Base-by-base conservation (phyloP, 2,329 filamentous ascomycete species). In the Amesomyces nigricolor region DNA sequence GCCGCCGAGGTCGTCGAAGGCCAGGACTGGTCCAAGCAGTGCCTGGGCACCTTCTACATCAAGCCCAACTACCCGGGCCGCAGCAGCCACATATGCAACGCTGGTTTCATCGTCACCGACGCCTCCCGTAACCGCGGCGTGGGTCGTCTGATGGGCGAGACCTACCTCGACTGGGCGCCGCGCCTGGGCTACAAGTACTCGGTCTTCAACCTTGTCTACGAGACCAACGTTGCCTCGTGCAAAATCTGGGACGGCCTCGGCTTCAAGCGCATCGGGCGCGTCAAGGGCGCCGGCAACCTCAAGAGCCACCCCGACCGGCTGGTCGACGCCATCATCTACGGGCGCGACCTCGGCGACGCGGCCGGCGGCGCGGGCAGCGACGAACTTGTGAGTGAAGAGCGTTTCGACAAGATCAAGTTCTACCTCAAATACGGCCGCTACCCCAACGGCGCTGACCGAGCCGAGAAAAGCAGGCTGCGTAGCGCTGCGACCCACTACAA, bases 361-460 rank as follows among this genome's bases (percentile, higher is more conserved):
- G 68, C 69, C 45, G 78, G 74, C 59, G 72, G 68, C 67, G 65
- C 76, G 38, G 86, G 89, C 65, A 81, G 80, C 65, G 89, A 94
- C 68, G 89, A 94, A 70, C 86, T 89, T 69, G 87, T 92, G 65
- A 91, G 87, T 71, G 91, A 96, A 77, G 91, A 96, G 75, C 89
- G 94, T 64, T 97, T 97, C 77, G 92, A 96, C 78, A 96, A 96
- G 78, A 97, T 97, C 70, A 88, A 91, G 67, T 97, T 89, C 77
- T 97, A 97, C 73, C 84, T 97, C 68, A 95, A 95, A 73, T 90
- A 91, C 71, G 87, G 87, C 67, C 90, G 91, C 71, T 97, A 99
- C 71, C 94, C 94, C 57, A 86, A 87, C 65, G 92, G 91, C 60
- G 91, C 92, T 68, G 91, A 96, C 76, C 84, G 92, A 57, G 91